These are phyloP conservation scores for Botrytis fabae DNA, from an alignment of 2,329 filamentous ascomycete genomes.

Conservation along the genomic window DNA sequence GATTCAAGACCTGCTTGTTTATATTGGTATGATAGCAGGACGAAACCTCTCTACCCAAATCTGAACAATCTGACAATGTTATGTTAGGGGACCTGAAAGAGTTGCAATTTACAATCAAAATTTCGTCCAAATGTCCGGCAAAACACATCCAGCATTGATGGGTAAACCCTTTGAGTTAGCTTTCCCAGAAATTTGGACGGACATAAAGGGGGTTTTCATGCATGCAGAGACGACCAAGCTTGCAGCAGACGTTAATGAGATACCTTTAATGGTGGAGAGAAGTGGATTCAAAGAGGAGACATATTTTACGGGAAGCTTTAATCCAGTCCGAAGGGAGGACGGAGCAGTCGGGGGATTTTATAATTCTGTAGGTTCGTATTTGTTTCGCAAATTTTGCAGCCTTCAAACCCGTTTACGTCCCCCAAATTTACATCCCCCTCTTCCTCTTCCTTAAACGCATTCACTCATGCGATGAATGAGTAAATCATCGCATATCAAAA, in stretches of 20 bases:
- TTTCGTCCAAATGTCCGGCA: constrained; percentile 33
- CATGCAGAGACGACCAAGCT: constrained; percentile 29
- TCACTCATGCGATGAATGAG: not conserved
- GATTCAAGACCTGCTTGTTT: constrained; percentile 33
- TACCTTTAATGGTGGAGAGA: constrained; percentile 34
- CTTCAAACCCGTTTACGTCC: not conserved
- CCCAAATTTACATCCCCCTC: not conserved
- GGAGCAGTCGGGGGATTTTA: constrained; percentile 35
- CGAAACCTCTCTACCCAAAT: not conserved
- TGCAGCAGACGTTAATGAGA: constrained; percentile 32
- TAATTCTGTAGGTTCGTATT: constrained; percentile 26
- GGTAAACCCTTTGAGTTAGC: constrained; percentile 27
- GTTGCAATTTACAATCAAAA: constrained; percentile 37
- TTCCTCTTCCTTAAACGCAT: not conserved
- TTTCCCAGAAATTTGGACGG: constrained; percentile 32
- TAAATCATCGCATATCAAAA: not conserved
- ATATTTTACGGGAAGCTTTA: constrained; percentile 37
- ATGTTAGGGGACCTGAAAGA: constrained; percentile 31
- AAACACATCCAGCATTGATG: constrained; percentile 34
- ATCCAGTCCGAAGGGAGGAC: constrained; percentile 32
- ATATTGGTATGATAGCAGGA: constrained; percentile 31
- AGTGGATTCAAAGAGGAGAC: constrained; percentile 34
- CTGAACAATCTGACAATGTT: constrained; percentile 3
- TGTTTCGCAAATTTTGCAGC: not conserved
- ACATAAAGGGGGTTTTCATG: constrained; percentile 29